Evolutionary conservation across 345 rosid genomes (phyloP).

Genomic region (Brassica nigra): DNA sequence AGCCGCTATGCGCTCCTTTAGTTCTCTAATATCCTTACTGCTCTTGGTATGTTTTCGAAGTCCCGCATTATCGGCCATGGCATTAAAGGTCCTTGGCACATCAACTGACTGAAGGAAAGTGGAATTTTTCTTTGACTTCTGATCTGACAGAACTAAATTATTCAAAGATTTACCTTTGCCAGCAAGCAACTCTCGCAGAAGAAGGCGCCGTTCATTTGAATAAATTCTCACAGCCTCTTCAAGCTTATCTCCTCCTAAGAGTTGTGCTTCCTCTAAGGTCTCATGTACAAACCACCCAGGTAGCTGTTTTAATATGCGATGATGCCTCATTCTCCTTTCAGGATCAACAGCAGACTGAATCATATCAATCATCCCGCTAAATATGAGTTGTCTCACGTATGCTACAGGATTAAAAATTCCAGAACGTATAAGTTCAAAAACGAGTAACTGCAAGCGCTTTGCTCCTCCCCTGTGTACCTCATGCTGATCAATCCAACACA

Average conservation of each 20-base stretch:
- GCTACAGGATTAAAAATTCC: slow-evolving; percentile 90
- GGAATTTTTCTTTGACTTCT: slow-evolving; percentile 46
- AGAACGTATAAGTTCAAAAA: slow-evolving; percentile 74
- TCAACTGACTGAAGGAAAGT: slow-evolving; percentile 44
- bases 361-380: slow-evolving; percentile 81
- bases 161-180: slow-evolving; percentile 40
- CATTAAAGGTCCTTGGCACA: slow-evolving; percentile 46
- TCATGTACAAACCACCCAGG: slow-evolving; percentile 69
- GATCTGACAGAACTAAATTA: slow-evolving; percentile 35
- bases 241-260: slow-evolving; percentile 64
- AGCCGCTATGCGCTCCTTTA: slow-evolving; percentile 69
- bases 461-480: slow-evolving; percentile 74
- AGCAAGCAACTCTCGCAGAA: slow-evolving; percentile 56
- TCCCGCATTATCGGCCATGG: slow-evolving; percentile 34
- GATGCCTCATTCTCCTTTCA: slow-evolving; percentile 72
- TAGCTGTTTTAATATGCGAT: slow-evolving; percentile 75
- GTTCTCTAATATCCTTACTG: slow-evolving; percentile 51
- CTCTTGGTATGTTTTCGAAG: slow-evolving; percentile 51
- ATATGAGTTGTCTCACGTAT: slow-evolving; percentile 87
- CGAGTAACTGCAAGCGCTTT: slow-evolving; percentile 70
- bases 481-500: slow-evolving; percentile 99
- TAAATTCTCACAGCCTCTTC: slow-evolving; percentile 65
- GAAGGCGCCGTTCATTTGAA: slow-evolving; percentile 81
- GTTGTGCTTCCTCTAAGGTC: slow-evolving; percentile 63
- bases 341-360: slow-evolving; percentile 50